phyloP scores from a whole-genome alignment of 2,329 filamentous ascomycete species.

The Fusarium graminum region DNA sequence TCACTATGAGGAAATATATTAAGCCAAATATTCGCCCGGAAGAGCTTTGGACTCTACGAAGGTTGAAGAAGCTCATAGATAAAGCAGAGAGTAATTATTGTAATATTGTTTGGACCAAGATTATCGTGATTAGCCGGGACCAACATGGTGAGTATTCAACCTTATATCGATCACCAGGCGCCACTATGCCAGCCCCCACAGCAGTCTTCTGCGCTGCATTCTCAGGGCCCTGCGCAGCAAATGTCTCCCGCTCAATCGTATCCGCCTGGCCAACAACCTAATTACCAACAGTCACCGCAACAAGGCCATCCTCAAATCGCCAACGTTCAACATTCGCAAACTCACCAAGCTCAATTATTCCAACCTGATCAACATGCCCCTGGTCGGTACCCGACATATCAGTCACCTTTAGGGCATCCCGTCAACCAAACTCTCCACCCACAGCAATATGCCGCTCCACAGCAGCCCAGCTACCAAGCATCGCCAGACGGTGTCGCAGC shows the following conservation, averaged over 20 bases:
- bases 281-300: neutral
- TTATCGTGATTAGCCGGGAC: neutral
- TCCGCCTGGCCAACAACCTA: neutral
- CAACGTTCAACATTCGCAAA: neutral
- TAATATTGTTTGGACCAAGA: neutral
- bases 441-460: constrained; percentile 10
- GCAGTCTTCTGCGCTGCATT: neutral
- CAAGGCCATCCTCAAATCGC: neutral
- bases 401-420: neutral
- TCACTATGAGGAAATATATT: constrained; percentile 9
- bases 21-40: neutral
- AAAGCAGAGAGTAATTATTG: neutral
- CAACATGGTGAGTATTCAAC: constrained; percentile 22
- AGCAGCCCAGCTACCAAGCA: constrained; percentile 8
- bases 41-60: no score
- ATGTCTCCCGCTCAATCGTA: neutral
- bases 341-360: neutral
- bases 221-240: neutral
- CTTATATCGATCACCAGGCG: constrained; percentile 22
- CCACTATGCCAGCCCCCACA: neutral
- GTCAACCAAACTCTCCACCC: neutral
- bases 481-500: constrained; percentile 25
- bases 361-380: neutral
- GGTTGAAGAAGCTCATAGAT: neutral
- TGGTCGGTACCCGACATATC: neutral